Evolutionary conservation across 345 rosid species (phyloP).

Genomic region (Linum lewisii): DNA sequence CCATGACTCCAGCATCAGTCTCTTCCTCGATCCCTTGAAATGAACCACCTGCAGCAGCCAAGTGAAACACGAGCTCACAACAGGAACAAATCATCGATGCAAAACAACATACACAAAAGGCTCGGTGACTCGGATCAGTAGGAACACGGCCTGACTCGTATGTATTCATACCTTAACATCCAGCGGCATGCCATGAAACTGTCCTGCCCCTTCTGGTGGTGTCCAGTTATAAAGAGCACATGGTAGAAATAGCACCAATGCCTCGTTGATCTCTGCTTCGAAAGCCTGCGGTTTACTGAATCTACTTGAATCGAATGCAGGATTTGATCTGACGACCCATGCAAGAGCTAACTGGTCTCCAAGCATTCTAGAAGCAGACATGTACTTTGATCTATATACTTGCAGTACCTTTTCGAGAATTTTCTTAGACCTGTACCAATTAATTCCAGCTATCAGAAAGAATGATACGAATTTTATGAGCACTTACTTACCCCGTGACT

Average conservation of each 20-base stretch:
- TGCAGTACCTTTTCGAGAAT: constrained; percentile 56
- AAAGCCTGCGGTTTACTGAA: constrained; percentile 56
- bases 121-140: background rate
- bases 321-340: constrained; percentile 52
- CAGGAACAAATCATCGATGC: too few relatives aligned
- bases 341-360: constrained; percentile 91
- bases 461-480: too few relatives aligned
- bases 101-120: background rate
- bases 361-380: constrained; percentile 84
- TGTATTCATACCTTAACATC: constrained; percentile 72
- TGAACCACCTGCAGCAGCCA: constrained; percentile 57
- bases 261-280: constrained; percentile 41
- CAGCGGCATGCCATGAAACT: constrained; percentile 95
- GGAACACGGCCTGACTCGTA: background rate
- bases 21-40: constrained; percentile 95
- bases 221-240: constrained; percentile 89
- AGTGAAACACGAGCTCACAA: background rate
- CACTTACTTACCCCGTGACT: too few relatives aligned
- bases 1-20: constrained; percentile 96
- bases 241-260: constrained; percentile 68
- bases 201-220: constrained; percentile 98
- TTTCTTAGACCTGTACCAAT: constrained; percentile 54
- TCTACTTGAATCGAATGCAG: constrained; percentile 56
- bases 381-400: constrained; percentile 57
- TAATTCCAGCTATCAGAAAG: too few relatives aligned